A percentile compares a stretch with the other conserved stretches of the same genome.
These are phyloP conservation scores for Spathaspora sp. DNA, from an alignment of 1,139 yeast species.

Conservation along the genomic window DNA sequence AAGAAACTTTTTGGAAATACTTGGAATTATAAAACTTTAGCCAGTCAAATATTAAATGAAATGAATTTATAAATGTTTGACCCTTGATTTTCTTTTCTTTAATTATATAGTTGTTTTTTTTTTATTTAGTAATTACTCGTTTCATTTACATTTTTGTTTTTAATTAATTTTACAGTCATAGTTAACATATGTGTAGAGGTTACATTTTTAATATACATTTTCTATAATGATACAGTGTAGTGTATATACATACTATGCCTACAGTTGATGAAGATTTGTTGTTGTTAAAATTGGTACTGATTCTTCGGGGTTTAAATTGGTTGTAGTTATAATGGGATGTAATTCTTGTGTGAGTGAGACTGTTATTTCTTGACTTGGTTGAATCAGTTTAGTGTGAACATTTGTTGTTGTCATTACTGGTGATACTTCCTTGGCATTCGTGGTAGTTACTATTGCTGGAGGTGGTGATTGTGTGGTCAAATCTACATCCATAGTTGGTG, in stretches of 20 bases:
- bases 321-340: not conserved
- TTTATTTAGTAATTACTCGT: slow-evolving; percentile 1
- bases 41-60: slow-evolving; percentile 79
- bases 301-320: not conserved
- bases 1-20: slow-evolving; percentile 92
- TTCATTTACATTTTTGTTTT: not conserved
- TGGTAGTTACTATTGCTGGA: not conserved
- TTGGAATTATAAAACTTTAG: slow-evolving; percentile 94
- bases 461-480: not conserved
- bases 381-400: not conserved
- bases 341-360: not conserved
- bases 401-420: not conserved
- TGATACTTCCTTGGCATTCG: not conserved
- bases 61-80: slow-evolving; percentile 52
- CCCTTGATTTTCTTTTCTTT: not conserved
- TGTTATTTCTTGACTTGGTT: not conserved
- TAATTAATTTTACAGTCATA: not conserved
- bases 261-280: not conserved
- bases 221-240: not conserved
- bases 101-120: not conserved
- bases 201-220: not conserved
- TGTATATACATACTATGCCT: not conserved
- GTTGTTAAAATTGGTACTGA: not conserved
- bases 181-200: not conserved
- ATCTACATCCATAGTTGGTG: too few species aligned